These are phyloP conservation scores for Plectosphaerella sp. DNA, from an alignment of 2,329 filamentous ascomycete species.

Conservation along the genomic window DNA sequence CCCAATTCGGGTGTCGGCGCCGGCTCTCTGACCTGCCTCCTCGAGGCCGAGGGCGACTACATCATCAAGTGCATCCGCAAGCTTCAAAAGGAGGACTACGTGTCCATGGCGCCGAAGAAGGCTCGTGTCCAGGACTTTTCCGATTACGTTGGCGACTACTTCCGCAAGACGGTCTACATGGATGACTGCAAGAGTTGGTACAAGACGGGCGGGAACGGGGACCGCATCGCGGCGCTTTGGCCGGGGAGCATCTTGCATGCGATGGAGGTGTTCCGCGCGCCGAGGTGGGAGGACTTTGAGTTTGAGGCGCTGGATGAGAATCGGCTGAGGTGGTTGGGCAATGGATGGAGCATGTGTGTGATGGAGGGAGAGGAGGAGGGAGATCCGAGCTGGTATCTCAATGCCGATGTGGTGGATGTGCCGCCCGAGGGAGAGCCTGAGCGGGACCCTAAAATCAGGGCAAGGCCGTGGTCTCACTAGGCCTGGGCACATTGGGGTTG, in stretches of 20 bases:
- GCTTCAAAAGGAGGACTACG: constrained; percentile 17
- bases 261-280: constrained; percentile 33
- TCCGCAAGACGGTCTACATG: constrained; percentile 42
- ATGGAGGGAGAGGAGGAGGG: background rate
- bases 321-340: background rate
- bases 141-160: constrained; percentile 41
- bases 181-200: constrained; percentile 51
- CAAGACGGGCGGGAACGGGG: constrained; percentile 22
- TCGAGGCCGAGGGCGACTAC: constrained; percentile 36
- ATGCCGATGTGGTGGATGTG: background rate
- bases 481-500: too few relatives aligned
- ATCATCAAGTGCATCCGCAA: constrained; percentile 16
- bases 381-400: background rate
- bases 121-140: constrained; percentile 41
- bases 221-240: constrained; percentile 37
- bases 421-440: background rate
- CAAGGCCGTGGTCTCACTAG: background rate
- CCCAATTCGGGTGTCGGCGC: constrained; percentile 44
- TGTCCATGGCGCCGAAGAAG: constrained; percentile 33
- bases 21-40: constrained; percentile 39
- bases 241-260: constrained; percentile 38
- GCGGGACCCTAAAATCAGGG: background rate
- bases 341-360: background rate
- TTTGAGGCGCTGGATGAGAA: background rate
- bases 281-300: constrained; percentile 41